Conservation (phyloP, 495 filamentous ascomycete species). For the Rhypophila decipiens region DNA sequence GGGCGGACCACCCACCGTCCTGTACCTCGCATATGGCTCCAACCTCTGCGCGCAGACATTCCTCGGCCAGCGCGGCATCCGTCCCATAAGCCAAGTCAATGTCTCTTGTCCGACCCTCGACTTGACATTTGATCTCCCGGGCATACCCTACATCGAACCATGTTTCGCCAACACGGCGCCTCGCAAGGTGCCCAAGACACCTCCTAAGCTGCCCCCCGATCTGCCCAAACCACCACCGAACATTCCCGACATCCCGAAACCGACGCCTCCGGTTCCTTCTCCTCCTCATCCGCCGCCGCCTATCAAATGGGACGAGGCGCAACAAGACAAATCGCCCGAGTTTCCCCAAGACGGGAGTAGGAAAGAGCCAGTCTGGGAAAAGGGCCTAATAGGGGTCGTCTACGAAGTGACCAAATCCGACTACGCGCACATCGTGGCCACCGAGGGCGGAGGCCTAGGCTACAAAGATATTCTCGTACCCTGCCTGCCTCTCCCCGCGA, state of each 20-base stretch:
- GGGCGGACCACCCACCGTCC: conserved; percentile 48
- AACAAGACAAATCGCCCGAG: no score
- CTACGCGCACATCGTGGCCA: conserved; percentile 80
- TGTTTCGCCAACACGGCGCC: conserved; percentile 80
- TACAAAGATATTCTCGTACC: conserved; percentile 80
- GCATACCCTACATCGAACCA: conserved; percentile 80
- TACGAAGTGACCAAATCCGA: conserved; percentile 83
- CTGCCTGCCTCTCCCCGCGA: conserved; percentile 59
- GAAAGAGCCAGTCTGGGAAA: conserved; percentile 55
- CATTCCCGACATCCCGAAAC: conserved; percentile 17
- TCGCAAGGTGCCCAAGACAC: conserved; percentile 37
- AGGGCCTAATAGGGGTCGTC: conserved; percentile 83
- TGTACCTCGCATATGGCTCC: conserved; percentile 94
- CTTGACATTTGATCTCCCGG: conserved; percentile 79
- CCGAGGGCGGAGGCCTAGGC: conserved; percentile 75
- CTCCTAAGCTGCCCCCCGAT: conserved; percentile 28
- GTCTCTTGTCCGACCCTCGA: conserved; percentile 71
- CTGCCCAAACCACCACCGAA: no score
- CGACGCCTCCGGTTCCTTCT: conserved; percentile 29
- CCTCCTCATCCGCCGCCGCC: conserved; percentile 6
- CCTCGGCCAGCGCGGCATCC: conserved; percentile 65
- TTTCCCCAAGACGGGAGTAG: conserved; percentile 22
- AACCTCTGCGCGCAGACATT: conserved; percentile 78
- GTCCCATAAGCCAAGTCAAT: conserved; percentile 67
- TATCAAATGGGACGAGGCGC: conserved; percentile 2